Percentiles rank a stretch among this genome's conserved stretches.
These are phyloP conservation scores for Dryadomyces quercivorus DNA, from an alignment of 2,329 filamentous ascomycete genomes.

Conservation along the genomic window DNA sequence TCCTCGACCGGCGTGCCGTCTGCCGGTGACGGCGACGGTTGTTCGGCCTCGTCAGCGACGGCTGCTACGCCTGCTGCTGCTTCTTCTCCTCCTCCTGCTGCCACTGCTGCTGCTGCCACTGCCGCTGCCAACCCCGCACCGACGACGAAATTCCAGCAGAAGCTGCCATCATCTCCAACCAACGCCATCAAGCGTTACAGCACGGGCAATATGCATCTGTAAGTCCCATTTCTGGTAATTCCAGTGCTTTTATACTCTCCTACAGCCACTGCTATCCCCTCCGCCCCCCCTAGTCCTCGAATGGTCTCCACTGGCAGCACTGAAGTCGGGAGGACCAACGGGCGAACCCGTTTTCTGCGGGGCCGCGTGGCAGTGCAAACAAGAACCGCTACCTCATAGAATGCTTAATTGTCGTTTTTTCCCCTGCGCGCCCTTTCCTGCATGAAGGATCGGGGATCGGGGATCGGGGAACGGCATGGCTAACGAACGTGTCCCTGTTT, in stretches of 20 bases:
- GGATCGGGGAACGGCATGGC: neutral
- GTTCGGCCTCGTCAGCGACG: no score
- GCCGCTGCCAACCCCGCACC: conserved; percentile 6
- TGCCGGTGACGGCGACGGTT: no score
- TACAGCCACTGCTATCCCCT: no score
- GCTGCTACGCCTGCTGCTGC: no score
- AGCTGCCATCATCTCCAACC: neutral
- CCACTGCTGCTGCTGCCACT: conserved; percentile 1
- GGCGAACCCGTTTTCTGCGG: conserved; percentile 11
- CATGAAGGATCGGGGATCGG: neutral
- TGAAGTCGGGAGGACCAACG: conserved; percentile 3
- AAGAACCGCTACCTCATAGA: neutral
- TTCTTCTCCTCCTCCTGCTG: neutral
- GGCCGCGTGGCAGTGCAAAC: conserved; percentile 13
- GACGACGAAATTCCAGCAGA: conserved; percentile 8
- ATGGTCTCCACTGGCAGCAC: neutral
- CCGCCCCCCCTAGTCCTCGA: neutral
- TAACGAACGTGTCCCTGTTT: neutral
- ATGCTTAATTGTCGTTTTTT: neutral
- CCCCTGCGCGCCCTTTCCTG: neutral
- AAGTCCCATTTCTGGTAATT: neutral
- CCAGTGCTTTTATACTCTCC: neutral
- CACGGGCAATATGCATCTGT: neutral
- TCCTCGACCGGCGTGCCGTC: neutral
- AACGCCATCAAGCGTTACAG: neutral